phyloP scores from a whole-genome alignment of 108 stramenopile genomes.

The Nannochloropsis salina region DNA sequence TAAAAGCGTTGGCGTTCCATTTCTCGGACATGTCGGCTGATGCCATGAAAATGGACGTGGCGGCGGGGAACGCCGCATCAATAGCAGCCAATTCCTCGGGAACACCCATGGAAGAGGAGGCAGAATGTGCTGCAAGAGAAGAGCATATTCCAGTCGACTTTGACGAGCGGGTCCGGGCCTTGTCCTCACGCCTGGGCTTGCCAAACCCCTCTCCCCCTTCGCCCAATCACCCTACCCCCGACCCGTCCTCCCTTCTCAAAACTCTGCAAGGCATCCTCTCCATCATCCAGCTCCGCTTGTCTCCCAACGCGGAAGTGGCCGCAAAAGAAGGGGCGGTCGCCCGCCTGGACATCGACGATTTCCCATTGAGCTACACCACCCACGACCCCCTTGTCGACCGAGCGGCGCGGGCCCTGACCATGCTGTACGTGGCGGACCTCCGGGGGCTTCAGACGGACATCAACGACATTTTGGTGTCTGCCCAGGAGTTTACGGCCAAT shows the following conservation, averaged over 20 bases:
- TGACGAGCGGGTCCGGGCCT: slow-evolving; percentile 10
- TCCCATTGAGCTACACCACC: neutral
- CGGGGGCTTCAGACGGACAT: neutral
- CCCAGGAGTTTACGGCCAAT: neutral
- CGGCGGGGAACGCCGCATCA: neutral
- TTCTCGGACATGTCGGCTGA: neutral
- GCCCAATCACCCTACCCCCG: neutral
- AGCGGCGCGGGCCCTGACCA: neutral
- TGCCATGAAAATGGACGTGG: neutral
- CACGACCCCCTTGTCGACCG: neutral
- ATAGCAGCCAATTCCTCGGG: neutral
- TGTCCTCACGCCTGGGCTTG: neutral
- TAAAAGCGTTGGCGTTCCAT: neutral
- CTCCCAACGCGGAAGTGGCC: neutral
- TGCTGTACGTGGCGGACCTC: neutral
- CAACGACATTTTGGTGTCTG: neutral
- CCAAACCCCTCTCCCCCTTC: neutral
- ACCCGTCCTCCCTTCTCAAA: neutral
- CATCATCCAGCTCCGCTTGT: slow-evolving; percentile 1
- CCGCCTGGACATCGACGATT: neutral
- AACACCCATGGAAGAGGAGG: neutral
- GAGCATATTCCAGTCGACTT: neutral
- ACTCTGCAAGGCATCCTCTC: neutral
- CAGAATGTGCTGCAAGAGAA: neutral
- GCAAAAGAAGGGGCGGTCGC: neutral